Evolutionary conservation across 148 eudicot species (phyloP).

Genomic region (Nyssa sinensis): DNA sequence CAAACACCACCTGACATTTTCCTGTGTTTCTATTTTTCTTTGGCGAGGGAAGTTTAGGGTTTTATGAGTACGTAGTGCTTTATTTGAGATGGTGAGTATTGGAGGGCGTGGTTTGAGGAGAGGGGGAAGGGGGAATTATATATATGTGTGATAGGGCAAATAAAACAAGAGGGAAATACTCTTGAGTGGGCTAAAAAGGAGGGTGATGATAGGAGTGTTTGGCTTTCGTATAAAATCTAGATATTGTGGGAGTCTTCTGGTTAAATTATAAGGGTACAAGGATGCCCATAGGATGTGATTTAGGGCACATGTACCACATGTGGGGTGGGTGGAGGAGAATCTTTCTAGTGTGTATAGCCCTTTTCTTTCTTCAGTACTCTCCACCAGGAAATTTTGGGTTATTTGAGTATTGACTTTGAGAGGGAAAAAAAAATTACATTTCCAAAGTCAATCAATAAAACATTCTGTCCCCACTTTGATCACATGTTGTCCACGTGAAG

Average conservation of each 20-base stretch:
- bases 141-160: background rate
- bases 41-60: background rate
- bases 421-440: no score
- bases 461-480: constrained; percentile 24
- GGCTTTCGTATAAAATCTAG: constrained; percentile 26
- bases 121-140: background rate
- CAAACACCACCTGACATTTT: constrained; percentile 56
- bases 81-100: no score
- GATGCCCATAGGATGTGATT: no score
- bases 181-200: background rate
- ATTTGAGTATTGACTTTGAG: no score
- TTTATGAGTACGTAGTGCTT: background rate
- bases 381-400: constrained; percentile 22
- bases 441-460: no score
- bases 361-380: background rate
- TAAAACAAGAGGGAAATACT: constrained; percentile 26
- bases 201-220: constrained; percentile 1
- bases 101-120: constrained; percentile 17
- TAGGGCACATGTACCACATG: constrained; percentile 27
- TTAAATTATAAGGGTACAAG: no score
- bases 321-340: constrained; percentile 17
- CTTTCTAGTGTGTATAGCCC: constrained; percentile 7
- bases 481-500: constrained; percentile 35
- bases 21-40: background rate
- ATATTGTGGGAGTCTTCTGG: constrained; percentile 27